phyloP scores from a whole-genome alignment of 306 rosid species.

The Casuarina equisetifolia region DNA sequence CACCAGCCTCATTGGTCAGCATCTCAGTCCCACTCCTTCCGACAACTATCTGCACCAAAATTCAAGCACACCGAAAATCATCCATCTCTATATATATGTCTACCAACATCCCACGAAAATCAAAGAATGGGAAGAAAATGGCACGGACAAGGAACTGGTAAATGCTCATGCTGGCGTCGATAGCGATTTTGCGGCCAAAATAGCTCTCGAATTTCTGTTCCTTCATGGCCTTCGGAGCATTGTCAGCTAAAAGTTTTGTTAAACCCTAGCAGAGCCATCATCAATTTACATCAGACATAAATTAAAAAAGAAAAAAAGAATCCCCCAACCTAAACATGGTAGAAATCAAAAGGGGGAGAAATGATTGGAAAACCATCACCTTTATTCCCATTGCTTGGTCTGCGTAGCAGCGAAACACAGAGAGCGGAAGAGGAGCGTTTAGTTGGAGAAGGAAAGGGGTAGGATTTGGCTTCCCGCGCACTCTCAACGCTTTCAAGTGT shows the following conservation, averaged over 20 bases:
- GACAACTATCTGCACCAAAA: conserved; percentile 78
- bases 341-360: neutral
- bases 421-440: neutral
- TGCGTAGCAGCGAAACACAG: neutral
- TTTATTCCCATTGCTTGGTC: conserved; percentile 67
- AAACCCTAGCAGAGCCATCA: conserved; percentile 68
- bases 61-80: conserved; percentile 15
- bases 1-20: conserved; percentile 98
- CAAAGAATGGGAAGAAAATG: neutral
- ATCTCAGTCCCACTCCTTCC: conserved; percentile 94
- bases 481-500: neutral
- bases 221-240: conserved; percentile 89
- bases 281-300: neutral
- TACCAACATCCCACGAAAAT: neutral
- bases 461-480: neutral
- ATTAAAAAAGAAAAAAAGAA: neutral
- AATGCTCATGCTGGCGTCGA: conserved; percentile 99
- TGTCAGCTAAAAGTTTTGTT: conserved; percentile 95
- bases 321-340: neutral
- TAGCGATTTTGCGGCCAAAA: conserved; percentile 91
- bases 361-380: conserved; percentile 40
- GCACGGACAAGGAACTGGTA: conserved; percentile 85
- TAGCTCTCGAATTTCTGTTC: conserved; percentile 92
- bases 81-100: neutral
- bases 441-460: neutral